Evolutionary conservation across 2,329 filamentous ascomycete species (phyloP), one percentile per base, ranked within the genome.

Genomic region (Pseudogymnoascus sp.): DNA sequence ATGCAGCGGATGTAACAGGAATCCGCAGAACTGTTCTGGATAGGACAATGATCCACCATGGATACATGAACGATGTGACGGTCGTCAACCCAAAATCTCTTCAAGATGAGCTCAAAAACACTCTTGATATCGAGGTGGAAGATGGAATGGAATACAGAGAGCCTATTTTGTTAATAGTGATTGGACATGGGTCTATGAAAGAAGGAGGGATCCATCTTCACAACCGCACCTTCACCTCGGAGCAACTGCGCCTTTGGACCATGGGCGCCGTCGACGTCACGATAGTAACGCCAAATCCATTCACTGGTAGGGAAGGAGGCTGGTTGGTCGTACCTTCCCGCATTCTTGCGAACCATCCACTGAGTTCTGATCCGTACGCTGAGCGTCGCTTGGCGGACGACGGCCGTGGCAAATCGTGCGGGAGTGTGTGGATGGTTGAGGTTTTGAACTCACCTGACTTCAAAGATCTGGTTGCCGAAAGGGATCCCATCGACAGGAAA

Each of bases 161-260:
- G 8, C 43, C 43, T 4, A 50, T 50, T 50, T 30, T 50, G 2
- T 12, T 50, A 50, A 50, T 50, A 18, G 8, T 50, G 43, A 50
- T 50, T 1, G 43, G 43, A 12, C 43, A 50, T 30, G 43, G 43
- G 9, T 50, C 25, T n/a, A 50, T 50, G 43, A 50, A 50, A 18
- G 22, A 50, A n/a, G 43, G 43, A 30, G 43, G 43, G 43, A 50
- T 50, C 43, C n/a, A 50, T 6, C 43, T 50, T 50, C 43, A 50
- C 43, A 30, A 50, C 25, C n/a, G 9, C 25, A 50, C 43, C 25
- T 50, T 50, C 25, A 16, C 4, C 14, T 50, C 22, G 2, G 22
- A 30, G n/a, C 14, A 50, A 30, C 16, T 50, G 25, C 43, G 43
- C 8, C 22, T 50, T 50, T 50, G 43, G 43, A 50, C 43, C 4